Conservation (phyloP, 2,329 filamentous ascomycete species). For the Pleochaeta shiraiana region DNA sequence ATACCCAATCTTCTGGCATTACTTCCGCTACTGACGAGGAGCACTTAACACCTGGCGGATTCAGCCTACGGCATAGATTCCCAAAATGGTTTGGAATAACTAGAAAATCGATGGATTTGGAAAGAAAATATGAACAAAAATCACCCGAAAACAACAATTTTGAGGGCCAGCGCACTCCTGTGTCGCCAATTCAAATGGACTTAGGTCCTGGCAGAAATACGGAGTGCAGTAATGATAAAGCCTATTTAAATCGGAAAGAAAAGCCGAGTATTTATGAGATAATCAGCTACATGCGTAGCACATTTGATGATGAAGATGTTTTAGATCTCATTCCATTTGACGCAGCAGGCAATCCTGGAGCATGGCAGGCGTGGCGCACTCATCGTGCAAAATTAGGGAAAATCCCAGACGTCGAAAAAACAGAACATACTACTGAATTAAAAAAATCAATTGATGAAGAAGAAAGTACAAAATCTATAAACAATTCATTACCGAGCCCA, state of each 20-base stretch:
- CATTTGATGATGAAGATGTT: conserved; percentile 58
- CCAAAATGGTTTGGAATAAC: conserved; percentile 65
- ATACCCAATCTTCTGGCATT: conserved; percentile 50
- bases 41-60: conserved; percentile 66
- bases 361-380: conserved; percentile 83
- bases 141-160: too few relatives aligned
- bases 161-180: background rate
- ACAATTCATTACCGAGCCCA: background rate
- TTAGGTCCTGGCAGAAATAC: background rate
- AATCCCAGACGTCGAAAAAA: conserved; percentile 10
- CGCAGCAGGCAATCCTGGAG: conserved; percentile 71
- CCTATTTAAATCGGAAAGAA: background rate
- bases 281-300: conserved; percentile 57
- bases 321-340: conserved; percentile 62
- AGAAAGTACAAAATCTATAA: too few relatives aligned
- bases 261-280: conserved; percentile 37
- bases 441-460: background rate
- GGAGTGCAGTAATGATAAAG: background rate
- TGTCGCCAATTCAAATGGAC: background rate
- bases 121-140: background rate
- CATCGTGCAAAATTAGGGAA: conserved; percentile 33
- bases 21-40: conserved; percentile 71
- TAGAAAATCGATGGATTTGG: background rate
- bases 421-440: background rate
- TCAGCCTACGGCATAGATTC: conserved; percentile 79